A percentile compares a stretch with the other conserved stretches of the same genome.
Evolutionary conservation across 2,329 filamentous ascomycete species (phyloP).

Genomic region (Helminthosporium solani): DNA sequence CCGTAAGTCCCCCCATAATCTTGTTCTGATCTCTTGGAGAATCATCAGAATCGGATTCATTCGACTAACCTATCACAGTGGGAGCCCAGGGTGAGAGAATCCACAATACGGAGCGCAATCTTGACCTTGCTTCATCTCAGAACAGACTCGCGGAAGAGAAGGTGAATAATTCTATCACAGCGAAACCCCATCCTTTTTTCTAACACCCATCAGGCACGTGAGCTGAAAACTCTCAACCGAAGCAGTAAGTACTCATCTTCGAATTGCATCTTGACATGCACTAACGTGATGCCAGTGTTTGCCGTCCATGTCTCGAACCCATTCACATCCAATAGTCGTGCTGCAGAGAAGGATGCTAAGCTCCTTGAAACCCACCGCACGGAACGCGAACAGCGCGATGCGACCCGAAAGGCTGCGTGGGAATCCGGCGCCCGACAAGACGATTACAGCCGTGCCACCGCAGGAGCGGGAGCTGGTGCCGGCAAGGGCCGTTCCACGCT

Average conservation of each 20-base stretch:
- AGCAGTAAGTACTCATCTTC: conserved; percentile 51
- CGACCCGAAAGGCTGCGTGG: conserved; percentile 55
- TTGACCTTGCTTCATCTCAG: conserved; percentile 77
- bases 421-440: conserved; percentile 31
- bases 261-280: no score
- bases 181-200: no score
- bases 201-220: conserved; percentile 54
- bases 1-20: no score
- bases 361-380: conserved; percentile 65
- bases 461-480: conserved; percentile 10
- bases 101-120: conserved; percentile 54
- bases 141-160: conserved; percentile 78
- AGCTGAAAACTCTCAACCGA: conserved; percentile 81
- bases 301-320: conserved; percentile 66
- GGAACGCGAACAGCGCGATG: conserved; percentile 59
- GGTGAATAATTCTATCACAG: background rate
- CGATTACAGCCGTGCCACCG: conserved; percentile 17
- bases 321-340: conserved; percentile 62
- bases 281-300: conserved; percentile 58
- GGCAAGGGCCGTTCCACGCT: conserved; percentile 24
- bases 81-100: conserved; percentile 40
- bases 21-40: no score
- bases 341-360: conserved; percentile 57
- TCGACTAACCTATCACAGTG: conserved; percentile 12
- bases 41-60: no score